These are phyloP conservation scores for Aspergillus fumigatus DNA, from an alignment of 2,329 filamentous ascomycete genomes.

Conservation along the genomic window DNA sequence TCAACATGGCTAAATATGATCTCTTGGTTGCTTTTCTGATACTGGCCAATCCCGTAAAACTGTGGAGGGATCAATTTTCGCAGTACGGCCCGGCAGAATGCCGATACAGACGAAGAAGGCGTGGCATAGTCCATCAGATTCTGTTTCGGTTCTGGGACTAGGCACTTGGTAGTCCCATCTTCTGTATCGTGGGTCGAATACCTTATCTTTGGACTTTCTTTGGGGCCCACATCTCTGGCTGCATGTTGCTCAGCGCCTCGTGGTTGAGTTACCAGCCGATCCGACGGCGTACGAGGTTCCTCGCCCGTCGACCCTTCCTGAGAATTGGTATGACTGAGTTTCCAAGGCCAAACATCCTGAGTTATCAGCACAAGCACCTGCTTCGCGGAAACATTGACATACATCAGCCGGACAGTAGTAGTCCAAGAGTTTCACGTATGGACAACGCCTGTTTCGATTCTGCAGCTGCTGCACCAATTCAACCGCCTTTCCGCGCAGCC, in stretches of 20 bases:
- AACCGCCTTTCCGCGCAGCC: constrained; percentile 59
- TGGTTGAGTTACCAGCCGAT: constrained; percentile 22
- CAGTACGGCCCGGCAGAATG: constrained; percentile 77
- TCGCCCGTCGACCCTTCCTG: constrained; percentile 1
- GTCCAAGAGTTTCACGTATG: constrained; percentile 71
- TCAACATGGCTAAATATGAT: constrained; percentile 66
- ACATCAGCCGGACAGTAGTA: constrained; percentile 69
- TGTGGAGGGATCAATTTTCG: constrained; percentile 66
- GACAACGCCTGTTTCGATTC: constrained; percentile 65
- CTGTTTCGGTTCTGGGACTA: constrained; percentile 14
- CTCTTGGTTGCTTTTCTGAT: constrained; percentile 56
- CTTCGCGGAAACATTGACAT: constrained; percentile 18
- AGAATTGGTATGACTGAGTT: constrained; percentile 10
- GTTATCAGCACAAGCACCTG: constrained; percentile 9
- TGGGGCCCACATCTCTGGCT: not conserved
- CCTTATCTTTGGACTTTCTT: not conserved
- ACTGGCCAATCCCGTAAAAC: constrained; percentile 64
- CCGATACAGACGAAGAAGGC: constrained; percentile 65
- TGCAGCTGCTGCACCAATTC: constrained; percentile 65
- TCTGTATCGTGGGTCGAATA: not conserved
- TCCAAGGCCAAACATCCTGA: constrained; percentile 22
- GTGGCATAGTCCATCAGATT: constrained; percentile 65
- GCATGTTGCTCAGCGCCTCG: constrained; percentile 13
- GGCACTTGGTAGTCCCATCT: constrained; percentile 6
- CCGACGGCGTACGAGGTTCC: constrained; percentile 13